Conservation (phyloP, 1,284 basidiomycete genomes). For the Neonothopanus nambi region DNA sequence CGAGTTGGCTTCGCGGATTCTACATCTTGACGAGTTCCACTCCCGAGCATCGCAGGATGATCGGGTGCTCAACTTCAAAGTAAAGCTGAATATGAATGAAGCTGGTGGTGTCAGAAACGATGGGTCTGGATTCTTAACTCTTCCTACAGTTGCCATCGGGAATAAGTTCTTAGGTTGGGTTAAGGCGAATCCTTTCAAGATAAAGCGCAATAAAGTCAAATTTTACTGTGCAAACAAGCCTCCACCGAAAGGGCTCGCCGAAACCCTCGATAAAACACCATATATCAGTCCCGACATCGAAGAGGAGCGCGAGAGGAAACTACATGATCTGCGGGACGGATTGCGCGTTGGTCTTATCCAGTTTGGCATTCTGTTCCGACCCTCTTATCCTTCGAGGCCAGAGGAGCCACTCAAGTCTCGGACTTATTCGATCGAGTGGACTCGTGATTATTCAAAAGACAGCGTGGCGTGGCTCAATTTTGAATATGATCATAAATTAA, state of each 20-base stretch:
- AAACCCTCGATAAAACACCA: slow-evolving; percentile 54
- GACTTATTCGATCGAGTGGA: slow-evolving; percentile 68
- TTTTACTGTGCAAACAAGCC: slow-evolving; percentile 35
- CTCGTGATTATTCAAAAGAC: slow-evolving; percentile 39
- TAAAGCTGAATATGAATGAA: slow-evolving; percentile 47
- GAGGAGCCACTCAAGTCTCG: slow-evolving; percentile 40
- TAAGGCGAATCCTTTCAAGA: slow-evolving; percentile 34
- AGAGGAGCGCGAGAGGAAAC: slow-evolving; percentile 48
- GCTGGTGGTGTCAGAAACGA: slow-evolving; percentile 58
- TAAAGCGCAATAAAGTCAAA: slow-evolving; percentile 37
- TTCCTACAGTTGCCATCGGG: slow-evolving; percentile 44
- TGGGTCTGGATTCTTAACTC: slow-evolving; percentile 52
- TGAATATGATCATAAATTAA: slow-evolving; percentile 64
- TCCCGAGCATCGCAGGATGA: slow-evolving; percentile 21
- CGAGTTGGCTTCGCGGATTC: slow-evolving; percentile 49
- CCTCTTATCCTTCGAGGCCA: slow-evolving; percentile 30
- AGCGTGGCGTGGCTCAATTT: slow-evolving; percentile 57
- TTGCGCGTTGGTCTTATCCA: slow-evolving; percentile 61
- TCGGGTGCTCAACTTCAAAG: slow-evolving; percentile 50
- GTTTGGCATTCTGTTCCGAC: slow-evolving; percentile 56
- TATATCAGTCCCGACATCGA: slow-evolving; percentile 63
- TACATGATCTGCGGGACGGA: slow-evolving; percentile 42
- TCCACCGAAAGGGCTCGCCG: slow-evolving; percentile 25
- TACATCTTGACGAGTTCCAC: slow-evolving; percentile 49
- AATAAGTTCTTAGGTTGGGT: slow-evolving; percentile 48